A percentile compares a stretch with the other conserved stretches of the same genome.
Evolutionary conservation across 2,329 filamentous ascomycete genomes (phyloP).

Genomic region (Didymella pinodella): DNA sequence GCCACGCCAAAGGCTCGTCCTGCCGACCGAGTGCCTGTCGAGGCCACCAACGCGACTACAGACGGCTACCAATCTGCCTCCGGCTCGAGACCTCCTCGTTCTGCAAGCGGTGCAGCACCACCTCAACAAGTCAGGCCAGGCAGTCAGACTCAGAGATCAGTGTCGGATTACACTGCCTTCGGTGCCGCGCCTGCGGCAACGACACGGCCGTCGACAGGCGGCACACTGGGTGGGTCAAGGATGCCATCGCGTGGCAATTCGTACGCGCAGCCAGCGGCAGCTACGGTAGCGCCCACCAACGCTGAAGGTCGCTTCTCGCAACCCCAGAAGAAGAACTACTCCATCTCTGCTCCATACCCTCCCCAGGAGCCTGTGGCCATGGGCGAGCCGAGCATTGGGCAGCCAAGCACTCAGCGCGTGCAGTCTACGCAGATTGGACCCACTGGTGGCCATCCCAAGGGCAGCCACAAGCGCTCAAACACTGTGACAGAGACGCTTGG

Average conservation of each 20-base stretch:
- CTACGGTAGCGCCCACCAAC: constrained; percentile 86
- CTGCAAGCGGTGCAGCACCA: constrained; percentile 30
- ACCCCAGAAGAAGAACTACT: constrained; percentile 71
- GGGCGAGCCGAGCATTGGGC: constrained; percentile 62
- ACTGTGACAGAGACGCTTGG: constrained; percentile 78
- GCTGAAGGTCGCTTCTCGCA: constrained; percentile 90
- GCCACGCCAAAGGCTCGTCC: constrained; percentile 58
- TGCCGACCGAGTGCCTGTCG: constrained; percentile 60
- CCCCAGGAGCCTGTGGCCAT: constrained; percentile 54
- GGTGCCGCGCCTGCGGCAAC: constrained; percentile 53
- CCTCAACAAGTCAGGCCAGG: constrained; percentile 48
- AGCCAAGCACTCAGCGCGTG: constrained; percentile 63
- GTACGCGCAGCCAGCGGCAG: constrained; percentile 88
- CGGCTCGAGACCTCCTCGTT: constrained; percentile 32
- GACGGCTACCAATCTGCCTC: constrained; percentile 48
- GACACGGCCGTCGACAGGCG: constrained; percentile 77
- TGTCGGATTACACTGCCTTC: constrained; percentile 56
- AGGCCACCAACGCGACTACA: constrained; percentile 46
- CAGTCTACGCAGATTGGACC: constrained; percentile 59
- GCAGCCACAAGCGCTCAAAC: constrained; percentile 70
- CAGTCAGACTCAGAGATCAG: constrained; percentile 61
- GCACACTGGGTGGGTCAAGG: constrained; percentile 69
- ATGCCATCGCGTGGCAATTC: constrained; percentile 77
- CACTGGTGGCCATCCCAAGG: constrained; percentile 32
- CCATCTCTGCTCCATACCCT: constrained; percentile 72